Conservation (phyloP, 306 rosid species). For the Gillenia trifoliata region DNA sequence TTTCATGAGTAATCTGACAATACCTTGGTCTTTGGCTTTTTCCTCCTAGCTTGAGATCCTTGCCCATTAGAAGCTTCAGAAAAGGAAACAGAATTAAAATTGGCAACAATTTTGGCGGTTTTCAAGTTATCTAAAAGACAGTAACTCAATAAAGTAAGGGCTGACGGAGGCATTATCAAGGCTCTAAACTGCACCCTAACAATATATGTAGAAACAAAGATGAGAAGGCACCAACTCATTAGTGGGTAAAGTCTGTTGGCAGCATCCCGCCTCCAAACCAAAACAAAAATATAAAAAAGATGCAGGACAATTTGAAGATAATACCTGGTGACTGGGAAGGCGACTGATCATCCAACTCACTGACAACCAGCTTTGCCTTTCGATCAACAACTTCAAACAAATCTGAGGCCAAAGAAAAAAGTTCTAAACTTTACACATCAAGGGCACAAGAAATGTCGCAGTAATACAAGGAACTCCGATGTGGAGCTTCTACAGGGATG, state of each 20-base stretch:
- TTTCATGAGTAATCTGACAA: constrained; percentile 10
- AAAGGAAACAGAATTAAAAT: constrained; percentile 22
- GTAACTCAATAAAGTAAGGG: constrained; percentile 11
- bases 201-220: background rate
- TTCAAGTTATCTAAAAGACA: background rate
- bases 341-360: constrained; percentile 70
- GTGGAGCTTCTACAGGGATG: background rate
- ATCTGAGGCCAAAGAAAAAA: constrained; percentile 32
- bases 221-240: background rate
- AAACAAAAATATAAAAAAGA: background rate
- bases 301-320: constrained; percentile 12
- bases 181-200: background rate
- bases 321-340: constrained; percentile 70
- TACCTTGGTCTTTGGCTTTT: constrained; percentile 69
- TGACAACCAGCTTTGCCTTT: constrained; percentile 83
- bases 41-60: constrained; percentile 71
- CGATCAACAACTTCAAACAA: constrained; percentile 92
- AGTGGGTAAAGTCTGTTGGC: background rate
- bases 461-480: background rate
- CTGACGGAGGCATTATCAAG: constrained; percentile 3
- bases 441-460: constrained; percentile 1
- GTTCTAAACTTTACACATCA: constrained; percentile 4
- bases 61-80: constrained; percentile 73
- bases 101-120: constrained; percentile 17
- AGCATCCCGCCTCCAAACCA: background rate